Conservation (phyloP, 116 monocot genomes). For the Zostera marina region DNA sequence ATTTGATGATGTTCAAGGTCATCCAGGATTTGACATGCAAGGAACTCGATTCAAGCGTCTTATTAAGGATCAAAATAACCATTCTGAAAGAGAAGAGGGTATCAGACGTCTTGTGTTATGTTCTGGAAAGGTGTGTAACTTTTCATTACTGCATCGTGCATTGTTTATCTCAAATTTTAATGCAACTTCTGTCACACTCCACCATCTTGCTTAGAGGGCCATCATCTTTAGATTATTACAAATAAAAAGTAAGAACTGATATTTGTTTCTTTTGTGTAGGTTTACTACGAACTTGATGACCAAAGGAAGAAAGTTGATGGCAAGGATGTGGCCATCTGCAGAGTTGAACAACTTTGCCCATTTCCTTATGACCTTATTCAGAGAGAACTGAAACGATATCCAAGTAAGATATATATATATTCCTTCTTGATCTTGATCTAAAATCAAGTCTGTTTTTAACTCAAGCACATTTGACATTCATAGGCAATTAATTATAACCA, state of each 20-base stretch:
- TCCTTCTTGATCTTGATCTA: not conserved
- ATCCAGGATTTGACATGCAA: slow-evolving; percentile 86
- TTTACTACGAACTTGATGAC: slow-evolving; percentile 94
- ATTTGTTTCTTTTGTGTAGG: slow-evolving; percentile 21
- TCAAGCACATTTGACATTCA: not conserved
- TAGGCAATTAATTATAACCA: not conserved
- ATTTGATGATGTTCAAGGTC: slow-evolving; percentile 88
- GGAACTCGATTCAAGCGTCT: slow-evolving; percentile 94
- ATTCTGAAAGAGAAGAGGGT: slow-evolving; percentile 57
- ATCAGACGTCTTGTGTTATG: slow-evolving; percentile 73
- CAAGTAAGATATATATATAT: slow-evolving; percentile 42
- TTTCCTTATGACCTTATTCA: slow-evolving; percentile 91
- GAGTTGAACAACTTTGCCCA: slow-evolving; percentile 91
- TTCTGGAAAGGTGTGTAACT: slow-evolving; percentile 61
- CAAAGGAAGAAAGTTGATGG: slow-evolving; percentile 41
- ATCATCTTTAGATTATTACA: slow-evolving; percentile 1
- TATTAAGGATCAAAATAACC: slow-evolving; percentile 74
- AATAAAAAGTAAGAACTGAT: too few relatives aligned
- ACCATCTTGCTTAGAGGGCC: not conserved
- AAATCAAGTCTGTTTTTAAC: not conserved
- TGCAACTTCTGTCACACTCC: too few relatives aligned
- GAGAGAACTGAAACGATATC: slow-evolving; percentile 86
- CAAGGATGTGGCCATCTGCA: slow-evolving; percentile 77
- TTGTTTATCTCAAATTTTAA: not conserved
- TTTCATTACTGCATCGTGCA: too few relatives aligned